Evolutionary conservation across 768 basidiomycete species (phyloP).

Genomic region (Epithele typhae): DNA sequence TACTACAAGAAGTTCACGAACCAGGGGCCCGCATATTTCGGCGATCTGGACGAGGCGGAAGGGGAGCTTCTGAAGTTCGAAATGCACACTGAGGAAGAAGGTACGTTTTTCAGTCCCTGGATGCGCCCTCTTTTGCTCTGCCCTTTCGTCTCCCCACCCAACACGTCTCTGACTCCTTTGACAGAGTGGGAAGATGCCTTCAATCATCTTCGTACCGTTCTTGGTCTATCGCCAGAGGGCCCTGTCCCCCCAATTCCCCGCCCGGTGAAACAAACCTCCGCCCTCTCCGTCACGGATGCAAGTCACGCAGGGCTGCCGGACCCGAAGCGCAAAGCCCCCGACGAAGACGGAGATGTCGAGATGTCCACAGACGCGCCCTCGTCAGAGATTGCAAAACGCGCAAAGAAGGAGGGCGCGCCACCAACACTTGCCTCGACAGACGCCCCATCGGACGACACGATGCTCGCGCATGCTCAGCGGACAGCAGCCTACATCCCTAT

Average conservation of each 20-base stretch:
- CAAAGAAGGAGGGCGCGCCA: conserved; percentile 19
- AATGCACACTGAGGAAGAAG: conserved; percentile 63
- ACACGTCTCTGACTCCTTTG: not conserved
- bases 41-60: conserved; percentile 81
- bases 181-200: conserved; percentile 68
- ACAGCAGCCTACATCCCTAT: conserved; percentile 71
- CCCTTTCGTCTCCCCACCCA: not conserved
- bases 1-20: conserved; percentile 87
- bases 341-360: conserved; percentile 35
- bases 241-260: conserved; percentile 51
- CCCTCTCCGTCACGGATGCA: conserved; percentile 22
- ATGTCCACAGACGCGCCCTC: conserved; percentile 28
- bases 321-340: conserved; percentile 54
- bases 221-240: conserved; percentile 48
- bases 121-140: no score
- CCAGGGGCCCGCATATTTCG: conserved; percentile 86
- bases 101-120: conserved; percentile 42
- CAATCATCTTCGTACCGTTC: conserved; percentile 45
- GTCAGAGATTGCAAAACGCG: conserved; percentile 27
- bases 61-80: conserved; percentile 70
- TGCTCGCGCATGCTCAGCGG: conserved; percentile 40
- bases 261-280: conserved; percentile 21
- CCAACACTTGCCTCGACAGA: conserved; percentile 18
- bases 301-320: conserved; percentile 22
- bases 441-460: conserved; percentile 14